phyloP scores from a whole-genome alignment of 2,329 filamentous ascomycete species.

The Grosmannia huntii region DNA sequence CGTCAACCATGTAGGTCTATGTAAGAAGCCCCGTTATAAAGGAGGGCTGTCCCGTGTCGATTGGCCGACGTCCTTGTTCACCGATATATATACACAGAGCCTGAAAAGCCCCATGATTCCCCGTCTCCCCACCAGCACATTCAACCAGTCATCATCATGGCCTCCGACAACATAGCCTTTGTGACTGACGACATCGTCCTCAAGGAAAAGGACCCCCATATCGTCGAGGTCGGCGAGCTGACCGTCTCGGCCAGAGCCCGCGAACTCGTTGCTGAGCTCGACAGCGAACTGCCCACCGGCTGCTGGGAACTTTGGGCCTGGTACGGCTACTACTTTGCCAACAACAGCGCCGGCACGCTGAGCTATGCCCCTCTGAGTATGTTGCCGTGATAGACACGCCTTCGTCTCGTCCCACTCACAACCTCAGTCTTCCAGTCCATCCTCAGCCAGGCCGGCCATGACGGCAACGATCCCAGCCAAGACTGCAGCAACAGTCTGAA shows the following conservation, averaged over 20 bases:
- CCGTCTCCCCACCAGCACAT: neutral
- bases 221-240: neutral
- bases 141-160: neutral
- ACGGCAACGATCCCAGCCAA: conserved; percentile 1
- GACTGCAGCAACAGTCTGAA: conserved; percentile 3
- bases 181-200: neutral
- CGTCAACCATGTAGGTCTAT: too few relatives aligned
- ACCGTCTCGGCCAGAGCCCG: neutral
- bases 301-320: conserved; percentile 1
- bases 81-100: neutral
- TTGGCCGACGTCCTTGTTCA: neutral
- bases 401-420: neutral
- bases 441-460: conserved; percentile 1
- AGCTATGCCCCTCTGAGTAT: conserved; percentile 2
- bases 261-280: neutral
- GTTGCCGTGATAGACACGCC: neutral
- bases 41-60: neutral
- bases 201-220: neutral
- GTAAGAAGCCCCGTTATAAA: neutral
- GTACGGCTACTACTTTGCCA: conserved; percentile 3
- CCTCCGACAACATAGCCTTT: neutral
- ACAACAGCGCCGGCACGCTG: conserved; percentile 2
- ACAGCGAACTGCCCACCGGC: neutral
- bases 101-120: neutral
- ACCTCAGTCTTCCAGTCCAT: conserved; percentile 2